These are phyloP conservation scores for Puccinia sorghi DNA, from an alignment of 1,284 basidiomycete genomes.

Conservation along the genomic window DNA sequence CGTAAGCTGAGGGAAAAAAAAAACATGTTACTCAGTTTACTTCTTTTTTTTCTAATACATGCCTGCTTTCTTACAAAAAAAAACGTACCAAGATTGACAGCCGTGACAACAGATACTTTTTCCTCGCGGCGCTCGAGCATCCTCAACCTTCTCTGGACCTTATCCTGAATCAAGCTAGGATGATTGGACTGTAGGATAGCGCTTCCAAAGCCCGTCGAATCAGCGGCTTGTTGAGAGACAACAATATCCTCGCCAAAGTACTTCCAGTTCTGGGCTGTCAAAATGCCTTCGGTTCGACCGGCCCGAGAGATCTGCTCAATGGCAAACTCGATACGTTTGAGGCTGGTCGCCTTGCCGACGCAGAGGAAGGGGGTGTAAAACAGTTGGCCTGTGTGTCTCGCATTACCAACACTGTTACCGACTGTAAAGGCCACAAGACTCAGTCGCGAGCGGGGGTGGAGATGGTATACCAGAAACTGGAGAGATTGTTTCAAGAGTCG, in stretches of 20 bases:
- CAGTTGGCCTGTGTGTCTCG: slow-evolving; percentile 62
- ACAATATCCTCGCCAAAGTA: slow-evolving; percentile 26
- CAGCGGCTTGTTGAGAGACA: background rate
- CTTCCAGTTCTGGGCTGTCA: slow-evolving; percentile 17
- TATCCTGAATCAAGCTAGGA: background rate
- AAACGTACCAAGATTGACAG: slow-evolving; percentile 78
- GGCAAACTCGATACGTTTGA: slow-evolving; percentile 71
- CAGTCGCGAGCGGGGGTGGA: slow-evolving; percentile 74
- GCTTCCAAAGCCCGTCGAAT: background rate
- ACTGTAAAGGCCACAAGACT: slow-evolving; percentile 86
- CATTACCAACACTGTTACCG: slow-evolving; percentile 63
- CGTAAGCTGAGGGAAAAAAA: slow-evolving; percentile 66
- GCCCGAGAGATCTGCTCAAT: slow-evolving; percentile 68
- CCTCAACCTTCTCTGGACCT: slow-evolving; percentile 66
- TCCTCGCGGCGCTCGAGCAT: slow-evolving; percentile 78
- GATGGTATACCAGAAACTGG: slow-evolving; percentile 75
- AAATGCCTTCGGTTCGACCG: slow-evolving; percentile 57
- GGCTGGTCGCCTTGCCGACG: slow-evolving; percentile 69
- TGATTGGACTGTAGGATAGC: background rate
- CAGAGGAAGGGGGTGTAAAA: slow-evolving; percentile 85
- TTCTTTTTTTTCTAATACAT: slow-evolving; percentile 31
- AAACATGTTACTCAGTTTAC: background rate
- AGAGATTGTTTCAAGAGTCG: slow-evolving; percentile 80
- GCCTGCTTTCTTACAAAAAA: background rate
- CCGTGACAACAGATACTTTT: slow-evolving; percentile 91